phyloP scores from a whole-genome alignment of 257 asterid species.

The Cinchona pubescens region DNA sequence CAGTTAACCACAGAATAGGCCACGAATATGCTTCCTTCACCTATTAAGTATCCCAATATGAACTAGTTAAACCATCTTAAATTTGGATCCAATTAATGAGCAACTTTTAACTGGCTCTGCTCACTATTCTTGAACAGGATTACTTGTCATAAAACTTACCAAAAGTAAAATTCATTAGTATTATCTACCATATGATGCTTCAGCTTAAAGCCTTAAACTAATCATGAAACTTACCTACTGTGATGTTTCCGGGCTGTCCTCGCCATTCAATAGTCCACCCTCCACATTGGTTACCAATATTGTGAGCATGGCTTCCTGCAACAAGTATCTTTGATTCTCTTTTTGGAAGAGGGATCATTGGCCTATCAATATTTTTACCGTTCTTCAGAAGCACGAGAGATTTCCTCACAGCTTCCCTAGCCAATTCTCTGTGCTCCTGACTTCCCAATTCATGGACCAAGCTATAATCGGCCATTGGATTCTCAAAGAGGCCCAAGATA shows the following conservation, averaged over 20 bases:
- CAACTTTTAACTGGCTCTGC: not conserved
- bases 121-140: not conserved
- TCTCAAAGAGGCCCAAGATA: slow-evolving; percentile 44
- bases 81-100: not conserved
- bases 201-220: too few species aligned
- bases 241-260: slow-evolving; percentile 61
- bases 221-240: slow-evolving; percentile 43
- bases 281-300: slow-evolving; percentile 86
- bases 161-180: too few species aligned
- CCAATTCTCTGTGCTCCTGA: slow-evolving; percentile 84
- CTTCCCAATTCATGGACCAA: slow-evolving; percentile 34
- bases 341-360: slow-evolving; percentile 80
- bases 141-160: not conserved
- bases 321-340: slow-evolving; percentile 60
- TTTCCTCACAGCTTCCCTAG: slow-evolving; percentile 86
- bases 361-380: slow-evolving; percentile 38
- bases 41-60: not conserved
- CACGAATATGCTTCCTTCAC: not conserved
- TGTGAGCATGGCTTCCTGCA: slow-evolving; percentile 79
- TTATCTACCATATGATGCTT: not conserved
- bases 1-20: not conserved
- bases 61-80: too few species aligned
- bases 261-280: slow-evolving; percentile 95
- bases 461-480: slow-evolving; percentile 40
- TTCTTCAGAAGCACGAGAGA: slow-evolving; percentile 84